These are phyloP conservation scores for Podospora appendiculata DNA, from an alignment of 495 filamentous ascomycete genomes.

Conservation along the genomic window DNA sequence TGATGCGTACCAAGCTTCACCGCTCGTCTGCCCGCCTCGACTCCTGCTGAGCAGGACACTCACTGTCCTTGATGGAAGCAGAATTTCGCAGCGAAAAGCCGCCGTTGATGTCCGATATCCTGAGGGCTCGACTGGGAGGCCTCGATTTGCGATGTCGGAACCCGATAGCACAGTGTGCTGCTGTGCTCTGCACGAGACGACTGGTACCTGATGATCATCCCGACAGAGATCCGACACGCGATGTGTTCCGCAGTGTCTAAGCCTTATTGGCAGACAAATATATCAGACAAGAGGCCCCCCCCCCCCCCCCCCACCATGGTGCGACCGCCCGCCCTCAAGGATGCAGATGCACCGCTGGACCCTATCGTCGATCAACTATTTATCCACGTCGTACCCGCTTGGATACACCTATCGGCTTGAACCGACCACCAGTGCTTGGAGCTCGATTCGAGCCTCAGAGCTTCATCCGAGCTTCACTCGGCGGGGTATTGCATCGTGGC, in stretches of 20 bases:
- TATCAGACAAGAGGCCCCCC: constrained; percentile 15
- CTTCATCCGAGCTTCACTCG: constrained; percentile 9
- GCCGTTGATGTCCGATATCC: too few species aligned
- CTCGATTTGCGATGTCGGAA: neutral
- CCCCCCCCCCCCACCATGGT: too few species aligned
- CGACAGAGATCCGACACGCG: constrained; percentile 24
- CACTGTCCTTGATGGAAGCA: too few species aligned
- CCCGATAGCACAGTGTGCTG: neutral
- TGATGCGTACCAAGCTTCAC: neutral
- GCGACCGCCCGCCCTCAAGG: constrained; percentile 17
- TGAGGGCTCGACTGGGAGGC: neutral
- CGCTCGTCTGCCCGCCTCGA: neutral
- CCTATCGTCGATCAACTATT: constrained; percentile 20
- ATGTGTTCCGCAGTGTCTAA: constrained; percentile 27
- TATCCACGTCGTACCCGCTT: constrained; percentile 20
- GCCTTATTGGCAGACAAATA: constrained; percentile 17
- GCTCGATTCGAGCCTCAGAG: constrained; percentile 16
- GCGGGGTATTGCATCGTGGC: constrained; percentile 5
- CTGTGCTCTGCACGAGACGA: neutral
- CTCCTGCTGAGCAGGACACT: too few species aligned
- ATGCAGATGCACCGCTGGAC: constrained; percentile 10
- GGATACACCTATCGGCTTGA: neutral
- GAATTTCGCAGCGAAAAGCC: too few species aligned
- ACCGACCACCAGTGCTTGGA: neutral
- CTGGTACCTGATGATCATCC: constrained; percentile 10